Percentiles rank a stretch among this genome's conserved stretches.
Evolutionary conservation across 2,329 filamentous ascomycete species (phyloP).

Genomic region (Exophiala sp.): DNA sequence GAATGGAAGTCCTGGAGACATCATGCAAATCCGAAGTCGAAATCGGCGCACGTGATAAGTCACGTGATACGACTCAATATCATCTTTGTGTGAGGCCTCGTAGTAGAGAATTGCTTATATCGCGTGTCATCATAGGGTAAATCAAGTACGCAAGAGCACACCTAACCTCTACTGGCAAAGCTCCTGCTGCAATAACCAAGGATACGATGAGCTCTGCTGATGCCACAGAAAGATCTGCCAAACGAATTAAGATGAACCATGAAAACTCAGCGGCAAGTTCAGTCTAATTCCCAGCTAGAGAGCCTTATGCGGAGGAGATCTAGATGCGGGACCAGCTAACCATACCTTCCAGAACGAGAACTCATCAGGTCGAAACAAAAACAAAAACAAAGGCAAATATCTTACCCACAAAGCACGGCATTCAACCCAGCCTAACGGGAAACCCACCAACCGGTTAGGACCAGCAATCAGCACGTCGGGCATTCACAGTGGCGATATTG

Average conservation of each 20-base stretch:
- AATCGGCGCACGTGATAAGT: no score
- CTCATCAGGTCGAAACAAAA: not conserved
- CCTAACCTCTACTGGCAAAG: not conserved
- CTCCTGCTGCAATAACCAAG: not conserved
- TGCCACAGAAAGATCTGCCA: conserved; percentile 4
- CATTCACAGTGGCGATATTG: conserved; percentile 52
- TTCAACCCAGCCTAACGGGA: not conserved
- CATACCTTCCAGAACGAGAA: not conserved
- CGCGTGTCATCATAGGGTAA: not conserved
- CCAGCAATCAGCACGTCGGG: conserved; percentile 25
- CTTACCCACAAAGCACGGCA: not conserved
- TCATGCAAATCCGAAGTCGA: no score
- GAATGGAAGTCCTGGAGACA: no score
- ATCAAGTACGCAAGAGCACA: not conserved
- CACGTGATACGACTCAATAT: no score
- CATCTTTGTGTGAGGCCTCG: no score
- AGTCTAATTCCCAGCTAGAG: not conserved
- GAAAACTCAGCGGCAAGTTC: not conserved
- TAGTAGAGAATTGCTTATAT: no score
- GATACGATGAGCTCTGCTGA: not conserved
- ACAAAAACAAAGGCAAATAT: conserved; percentile 1
- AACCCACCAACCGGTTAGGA: not conserved
- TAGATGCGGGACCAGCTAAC: not conserved
- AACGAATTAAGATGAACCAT: conserved; percentile 13
- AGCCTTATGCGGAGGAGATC: not conserved